Conservation (phyloP, 306 rosid species). For the Comarum palustre region DNA sequence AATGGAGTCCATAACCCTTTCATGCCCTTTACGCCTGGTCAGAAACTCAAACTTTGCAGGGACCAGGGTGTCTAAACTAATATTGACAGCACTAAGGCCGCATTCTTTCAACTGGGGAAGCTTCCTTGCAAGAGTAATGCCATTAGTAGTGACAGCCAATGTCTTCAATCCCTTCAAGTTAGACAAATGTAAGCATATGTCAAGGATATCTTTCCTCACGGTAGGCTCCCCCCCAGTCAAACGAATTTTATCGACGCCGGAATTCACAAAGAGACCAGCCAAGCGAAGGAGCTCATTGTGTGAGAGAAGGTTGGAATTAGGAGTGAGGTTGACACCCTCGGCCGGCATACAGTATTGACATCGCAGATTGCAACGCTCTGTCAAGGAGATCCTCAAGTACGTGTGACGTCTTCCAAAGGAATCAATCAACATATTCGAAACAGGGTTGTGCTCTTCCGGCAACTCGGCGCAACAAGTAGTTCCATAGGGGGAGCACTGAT, state of each 20-base stretch:
- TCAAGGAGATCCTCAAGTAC: conserved; percentile 87
- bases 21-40: conserved; percentile 90
- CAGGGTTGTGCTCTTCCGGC: conserved; percentile 43
- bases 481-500: conserved; percentile 23
- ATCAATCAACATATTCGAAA: conserved; percentile 83
- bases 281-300: conserved; percentile 57
- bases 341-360: conserved; percentile 94
- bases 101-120: conserved; percentile 79
- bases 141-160: conserved; percentile 81
- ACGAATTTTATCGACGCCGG: conserved; percentile 80
- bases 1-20: conserved; percentile 71
- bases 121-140: conserved; percentile 58
- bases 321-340: conserved; percentile 85
- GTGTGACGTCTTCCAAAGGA: conserved; percentile 91
- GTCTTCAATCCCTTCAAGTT: conserved; percentile 66
- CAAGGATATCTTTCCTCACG: conserved; percentile 79
- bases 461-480: conserved; percentile 50
- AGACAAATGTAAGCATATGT: conserved; percentile 70
- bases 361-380: conserved; percentile 89
- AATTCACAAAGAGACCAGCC: conserved; percentile 69
- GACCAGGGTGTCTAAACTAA: conserved; percentile 80
- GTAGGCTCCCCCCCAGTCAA: conserved; percentile 97
- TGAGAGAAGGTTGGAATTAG: conserved; percentile 53
- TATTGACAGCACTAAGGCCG: conserved; percentile 72
- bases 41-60: conserved; percentile 88